Evolutionary conservation across 139 green algal species (phyloP).

Genomic region (Asterochloris erici): DNA sequence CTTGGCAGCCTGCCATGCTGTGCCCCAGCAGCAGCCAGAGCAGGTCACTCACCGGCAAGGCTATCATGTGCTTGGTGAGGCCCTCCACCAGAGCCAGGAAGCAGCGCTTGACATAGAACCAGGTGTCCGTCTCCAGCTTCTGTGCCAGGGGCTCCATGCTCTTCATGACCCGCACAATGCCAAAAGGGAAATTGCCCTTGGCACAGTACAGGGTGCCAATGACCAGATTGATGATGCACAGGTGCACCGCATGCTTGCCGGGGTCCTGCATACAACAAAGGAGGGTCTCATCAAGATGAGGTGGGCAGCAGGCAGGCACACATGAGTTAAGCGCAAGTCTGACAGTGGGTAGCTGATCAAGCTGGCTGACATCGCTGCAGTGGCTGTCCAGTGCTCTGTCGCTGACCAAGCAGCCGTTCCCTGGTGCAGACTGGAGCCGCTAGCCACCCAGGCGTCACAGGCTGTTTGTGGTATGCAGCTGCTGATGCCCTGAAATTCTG

Average conservation of each 20-base stretch:
- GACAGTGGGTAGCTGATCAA: too few species aligned
- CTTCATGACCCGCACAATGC: conserved; percentile 84
- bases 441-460: too few species aligned
- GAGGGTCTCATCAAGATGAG: background rate
- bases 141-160: conserved; percentile 76
- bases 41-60: conserved; percentile 50
- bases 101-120: conserved; percentile 69
- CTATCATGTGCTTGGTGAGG: conserved; percentile 85
- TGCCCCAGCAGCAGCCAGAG: background rate
- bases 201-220: conserved; percentile 91
- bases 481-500: too few species aligned
- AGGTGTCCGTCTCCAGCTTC: conserved; percentile 80
- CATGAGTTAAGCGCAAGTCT: too few species aligned
- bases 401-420: too few species aligned
- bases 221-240: conserved; percentile 91
- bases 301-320: background rate
- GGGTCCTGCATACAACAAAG: conserved; percentile 30
- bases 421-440: too few species aligned
- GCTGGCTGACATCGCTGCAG: too few species aligned
- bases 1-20: too few species aligned
- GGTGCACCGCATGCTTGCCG: conserved; percentile 69
- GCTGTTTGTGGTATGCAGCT: too few species aligned
- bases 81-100: conserved; percentile 81
- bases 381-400: too few species aligned
- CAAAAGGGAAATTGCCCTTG: conserved; percentile 84